phyloP scores from a whole-genome alignment of 2,329 filamentous ascomycete genomes.

The Onygena corvina region DNA sequence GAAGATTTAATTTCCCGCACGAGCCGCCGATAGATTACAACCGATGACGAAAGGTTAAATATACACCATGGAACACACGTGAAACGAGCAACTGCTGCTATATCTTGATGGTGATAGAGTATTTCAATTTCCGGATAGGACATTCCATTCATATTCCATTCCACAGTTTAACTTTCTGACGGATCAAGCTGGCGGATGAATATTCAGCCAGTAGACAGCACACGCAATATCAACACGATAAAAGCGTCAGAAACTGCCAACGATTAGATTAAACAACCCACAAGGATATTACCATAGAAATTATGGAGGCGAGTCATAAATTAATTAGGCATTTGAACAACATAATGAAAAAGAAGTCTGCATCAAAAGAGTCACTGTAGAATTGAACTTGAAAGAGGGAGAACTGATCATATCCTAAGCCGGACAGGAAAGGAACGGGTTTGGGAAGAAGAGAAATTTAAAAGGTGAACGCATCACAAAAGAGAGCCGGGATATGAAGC shows the following conservation, averaged over 20 bases:
- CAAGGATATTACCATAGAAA: background rate
- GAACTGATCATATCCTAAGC: slow-evolving; percentile 11
- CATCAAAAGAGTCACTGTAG: slow-evolving; percentile 9
- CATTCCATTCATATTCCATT: background rate
- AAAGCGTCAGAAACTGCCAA: slow-evolving; percentile 3
- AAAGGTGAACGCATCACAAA: slow-evolving; percentile 8
- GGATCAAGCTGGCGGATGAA: background rate
- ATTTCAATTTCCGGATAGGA: background rate
- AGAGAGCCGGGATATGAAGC: slow-evolving; percentile 4
- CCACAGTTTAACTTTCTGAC: background rate
- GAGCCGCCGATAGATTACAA: background rate
- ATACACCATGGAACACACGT: background rate
- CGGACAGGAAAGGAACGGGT: slow-evolving; percentile 11
- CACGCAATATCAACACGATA: too few species aligned
- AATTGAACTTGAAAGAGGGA: slow-evolving; percentile 13
- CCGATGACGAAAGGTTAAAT: background rate
- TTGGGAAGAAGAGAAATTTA: slow-evolving; percentile 16
- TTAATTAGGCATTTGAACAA: slow-evolving; percentile 2
- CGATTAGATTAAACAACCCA: slow-evolving; percentile 4
- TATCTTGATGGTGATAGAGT: background rate
- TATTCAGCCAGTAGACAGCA: too few species aligned
- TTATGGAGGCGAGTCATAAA: slow-evolving; percentile 1
- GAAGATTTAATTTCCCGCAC: background rate
- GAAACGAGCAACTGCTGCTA: background rate
- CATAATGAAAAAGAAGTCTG: background rate